These are phyloP conservation scores for Brassica carinata DNA, from an alignment of 345 rosid genomes.

Conservation along the genomic window DNA sequence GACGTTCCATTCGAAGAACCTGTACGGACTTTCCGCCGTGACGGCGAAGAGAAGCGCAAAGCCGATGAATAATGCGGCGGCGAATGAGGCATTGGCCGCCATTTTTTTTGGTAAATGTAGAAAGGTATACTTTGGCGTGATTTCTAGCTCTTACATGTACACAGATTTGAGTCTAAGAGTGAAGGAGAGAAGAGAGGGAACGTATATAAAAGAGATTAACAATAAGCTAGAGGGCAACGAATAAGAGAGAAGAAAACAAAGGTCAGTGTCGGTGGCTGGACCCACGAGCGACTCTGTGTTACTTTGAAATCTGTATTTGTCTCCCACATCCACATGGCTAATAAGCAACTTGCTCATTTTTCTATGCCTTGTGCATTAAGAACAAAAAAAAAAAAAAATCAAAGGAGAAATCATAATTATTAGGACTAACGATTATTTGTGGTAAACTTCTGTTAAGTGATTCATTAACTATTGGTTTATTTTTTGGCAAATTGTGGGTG, in stretches of 20 bases:
- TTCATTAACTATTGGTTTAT: neutral
- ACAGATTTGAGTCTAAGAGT: constrained; percentile 11
- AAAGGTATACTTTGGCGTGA: constrained; percentile 26
- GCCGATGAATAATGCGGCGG: constrained; percentile 38
- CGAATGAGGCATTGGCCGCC: constrained; percentile 38
- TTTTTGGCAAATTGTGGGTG: neutral
- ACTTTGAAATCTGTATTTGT: constrained; percentile 35
- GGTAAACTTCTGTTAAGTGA: neutral
- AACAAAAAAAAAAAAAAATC: neutral
- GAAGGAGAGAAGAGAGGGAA: constrained; percentile 25
- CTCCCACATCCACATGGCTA: constrained; percentile 37
- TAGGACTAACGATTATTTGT: neutral
- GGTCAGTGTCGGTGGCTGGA: constrained; percentile 65
- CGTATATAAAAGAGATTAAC: constrained; percentile 18
- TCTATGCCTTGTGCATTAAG: constrained; percentile 9
- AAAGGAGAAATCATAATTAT: neutral
- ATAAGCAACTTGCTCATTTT: constrained; percentile 24
- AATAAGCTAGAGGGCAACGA: neutral
- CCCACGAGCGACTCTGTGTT: constrained; percentile 29
- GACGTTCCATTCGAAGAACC: constrained; percentile 73
- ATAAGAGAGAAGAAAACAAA: constrained; percentile 19
- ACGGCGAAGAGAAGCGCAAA: constrained; percentile 36
- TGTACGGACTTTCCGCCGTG: constrained; percentile 77
- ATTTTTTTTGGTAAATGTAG: constrained; percentile 27
- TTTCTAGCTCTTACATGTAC: neutral